Base-by-base conservation (phyloP, 192 early-diverging fungal genomes). In the Kappamyces sp. region DNA sequence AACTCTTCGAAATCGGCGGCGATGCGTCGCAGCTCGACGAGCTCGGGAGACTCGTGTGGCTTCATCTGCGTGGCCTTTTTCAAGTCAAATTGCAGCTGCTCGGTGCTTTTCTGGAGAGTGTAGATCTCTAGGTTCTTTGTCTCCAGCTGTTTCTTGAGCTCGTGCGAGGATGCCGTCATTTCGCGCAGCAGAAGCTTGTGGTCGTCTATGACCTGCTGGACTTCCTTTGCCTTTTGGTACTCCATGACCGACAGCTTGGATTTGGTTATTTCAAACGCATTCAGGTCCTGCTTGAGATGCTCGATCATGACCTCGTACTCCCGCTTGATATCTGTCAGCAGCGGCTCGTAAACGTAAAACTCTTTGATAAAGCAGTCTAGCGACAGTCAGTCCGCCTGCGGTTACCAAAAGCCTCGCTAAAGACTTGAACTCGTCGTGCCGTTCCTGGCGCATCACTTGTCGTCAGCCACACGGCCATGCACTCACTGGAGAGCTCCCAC, bases 351-450 rank as follows among this genome's bases (percentile, higher is more conserved):
- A 9, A 76, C 74, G 49, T 72, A 79, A 66, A 83, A 83, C 48
- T 82, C 78, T 34, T 50, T 33, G 45, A 83, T 83, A 60, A 81
- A 81, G 12, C 32, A 42, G 7, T 82, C 78, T 80, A 42, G 11
- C 39, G 15, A 47, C 5, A 22, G 12, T 12, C 1, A 52, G 58
- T 1, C 1, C 22, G 7, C 1, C 9, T 2, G 12, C 36, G 12
- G 40, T 53, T 71, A 75, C 71, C 69, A 57, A 75, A 78, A 1
- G 66, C 67, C 57, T 74, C 64, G 1, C 73, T 15, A 50, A 64
- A 75, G 5, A 78, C 74, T 55, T 78, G 72, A 11, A 78, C 59
- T 1, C 72, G 47, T 9, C 70, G 6, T 7, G 63, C 41, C 58
- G 75, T 72, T 31, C 54, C 46, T 29, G 49, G 43, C 59, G 58